Conservation (phyloP, 2,329 filamentous ascomycete species). For the Fusarium robinianum region DNA sequence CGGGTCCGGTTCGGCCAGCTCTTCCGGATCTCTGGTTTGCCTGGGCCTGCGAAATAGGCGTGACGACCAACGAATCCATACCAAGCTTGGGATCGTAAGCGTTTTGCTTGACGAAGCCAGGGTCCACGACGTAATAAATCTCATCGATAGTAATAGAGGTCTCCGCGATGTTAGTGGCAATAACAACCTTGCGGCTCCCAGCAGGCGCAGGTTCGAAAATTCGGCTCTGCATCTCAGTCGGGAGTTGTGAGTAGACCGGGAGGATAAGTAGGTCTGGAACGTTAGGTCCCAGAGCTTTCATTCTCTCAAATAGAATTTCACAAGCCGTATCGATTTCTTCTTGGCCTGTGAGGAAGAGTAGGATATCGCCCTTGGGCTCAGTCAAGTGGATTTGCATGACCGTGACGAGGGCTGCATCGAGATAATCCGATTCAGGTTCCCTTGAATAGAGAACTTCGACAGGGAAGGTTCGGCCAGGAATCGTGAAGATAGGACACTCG, state of each 20-base stretch:
- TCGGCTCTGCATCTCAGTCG: constrained; percentile 87
- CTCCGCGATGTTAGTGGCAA: constrained; percentile 97
- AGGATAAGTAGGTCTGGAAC: constrained; percentile 92
- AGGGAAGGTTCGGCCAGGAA: constrained; percentile 91
- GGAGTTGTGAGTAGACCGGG: constrained; percentile 93
- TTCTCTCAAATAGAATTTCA: constrained; percentile 90
- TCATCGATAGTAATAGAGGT: constrained; percentile 98
- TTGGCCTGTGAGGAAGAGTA: constrained; percentile 96
- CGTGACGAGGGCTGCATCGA: constrained; percentile 91
- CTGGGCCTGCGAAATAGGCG: constrained; percentile 94
- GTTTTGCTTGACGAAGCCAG: constrained; percentile 97
- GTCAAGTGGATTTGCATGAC: constrained; percentile 98
- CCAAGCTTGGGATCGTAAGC: constrained; percentile 96
- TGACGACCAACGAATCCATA: constrained; percentile 96
- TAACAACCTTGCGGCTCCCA: constrained; percentile 89
- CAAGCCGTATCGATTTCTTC: constrained; percentile 97
- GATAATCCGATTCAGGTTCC: constrained; percentile 93
- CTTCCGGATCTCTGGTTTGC: constrained; percentile 92
- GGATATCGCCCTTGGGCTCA: constrained; percentile 88
- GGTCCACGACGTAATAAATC: constrained; percentile 96
- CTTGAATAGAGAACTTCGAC: constrained; percentile 95
- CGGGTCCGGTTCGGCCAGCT: constrained; percentile 91
- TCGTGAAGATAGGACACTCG: constrained; percentile 93
- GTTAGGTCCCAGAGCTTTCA: constrained; percentile 89
- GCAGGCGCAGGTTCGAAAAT: constrained; percentile 94